Conservation (phyloP, 2,329 filamentous ascomycete genomes). For the Scleromitrula shiraiana region DNA sequence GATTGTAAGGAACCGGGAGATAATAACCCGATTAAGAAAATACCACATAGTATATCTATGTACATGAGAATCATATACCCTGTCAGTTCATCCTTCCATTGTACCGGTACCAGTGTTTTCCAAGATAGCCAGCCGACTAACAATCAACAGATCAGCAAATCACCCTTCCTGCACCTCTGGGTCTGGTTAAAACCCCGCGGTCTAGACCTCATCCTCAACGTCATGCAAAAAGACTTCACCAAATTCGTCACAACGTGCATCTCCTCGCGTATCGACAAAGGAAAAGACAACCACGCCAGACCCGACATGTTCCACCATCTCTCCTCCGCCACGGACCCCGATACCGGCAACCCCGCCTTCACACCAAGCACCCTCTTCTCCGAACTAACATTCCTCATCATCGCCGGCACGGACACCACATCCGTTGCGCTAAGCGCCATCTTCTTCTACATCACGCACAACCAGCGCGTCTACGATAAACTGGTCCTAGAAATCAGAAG, state of each 20-base stretch:
- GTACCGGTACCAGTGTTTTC: too few species aligned
- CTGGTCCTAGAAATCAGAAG: conserved; percentile 31
- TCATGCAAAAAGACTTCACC: too few species aligned
- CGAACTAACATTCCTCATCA: not conserved
- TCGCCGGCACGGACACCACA: not conserved
- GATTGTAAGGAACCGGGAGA: not conserved
- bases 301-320: conserved; percentile 32
- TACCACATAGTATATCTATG: not conserved
- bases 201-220: not conserved
- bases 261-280: not conserved
- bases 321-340: conserved; percentile 87
- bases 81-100: not conserved
- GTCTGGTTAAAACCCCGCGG: not conserved
- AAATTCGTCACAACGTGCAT: too few species aligned
- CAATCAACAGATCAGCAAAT: not conserved
- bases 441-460: not conserved
- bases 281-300: not conserved
- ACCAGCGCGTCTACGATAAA: not conserved
- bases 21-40: not conserved
- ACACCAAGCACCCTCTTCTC: not conserved
- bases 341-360: conserved; percentile 71
- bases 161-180: not conserved
- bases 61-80: not conserved
- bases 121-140: too few species aligned
- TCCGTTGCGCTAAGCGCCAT: not conserved